Conservation (phyloP, 83 land plant genomes). For the Picea abies region DNA sequence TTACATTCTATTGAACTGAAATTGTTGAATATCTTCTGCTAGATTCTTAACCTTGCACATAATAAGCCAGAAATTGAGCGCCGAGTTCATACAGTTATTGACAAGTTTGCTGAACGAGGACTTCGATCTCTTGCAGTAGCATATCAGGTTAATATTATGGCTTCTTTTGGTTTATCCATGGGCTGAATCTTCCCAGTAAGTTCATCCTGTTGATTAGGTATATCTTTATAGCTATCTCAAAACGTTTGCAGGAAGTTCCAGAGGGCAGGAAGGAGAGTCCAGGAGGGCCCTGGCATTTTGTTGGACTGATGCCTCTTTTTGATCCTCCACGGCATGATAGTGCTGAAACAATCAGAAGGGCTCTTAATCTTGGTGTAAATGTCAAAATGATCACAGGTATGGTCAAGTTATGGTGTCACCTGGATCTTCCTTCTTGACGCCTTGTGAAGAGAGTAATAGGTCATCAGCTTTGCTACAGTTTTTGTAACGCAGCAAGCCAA, state of each 20-base stretch:
- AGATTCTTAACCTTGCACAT: conserved; percentile 56
- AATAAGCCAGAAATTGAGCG: conserved; percentile 22
- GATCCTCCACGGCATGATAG: conserved; percentile 8
- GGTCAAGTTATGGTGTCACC: not conserved
- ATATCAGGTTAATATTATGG: conserved; percentile 43
- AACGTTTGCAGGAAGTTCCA: conserved; percentile 53
- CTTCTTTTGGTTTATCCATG: not conserved
- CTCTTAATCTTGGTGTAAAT: conserved; percentile 8
- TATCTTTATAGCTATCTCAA: not conserved
- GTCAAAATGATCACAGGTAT: conserved; percentile 8
- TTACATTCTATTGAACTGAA: too few relatives aligned
- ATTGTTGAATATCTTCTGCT: not conserved
- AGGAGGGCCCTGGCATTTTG: conserved; percentile 37
- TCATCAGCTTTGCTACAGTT: not conserved
- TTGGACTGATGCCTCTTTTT: conserved; percentile 11
- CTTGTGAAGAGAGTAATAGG: not conserved
- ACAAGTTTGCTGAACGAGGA: conserved; percentile 62
- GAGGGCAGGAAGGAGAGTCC: conserved; percentile 44
- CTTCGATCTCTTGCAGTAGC: conserved; percentile 69
- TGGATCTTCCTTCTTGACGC: too few relatives aligned
- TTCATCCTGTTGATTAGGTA: not conserved
- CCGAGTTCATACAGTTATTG: conserved; percentile 24
- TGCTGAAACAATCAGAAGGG: conserved; percentile 9
- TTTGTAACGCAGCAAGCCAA: not conserved
- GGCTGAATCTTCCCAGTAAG: too few relatives aligned